Evolutionary conservation across 2,329 filamentous ascomycete genomes (phyloP), one percentile per base, ranked within the genome.

Genomic region (Microdochium bolleyi): DNA sequence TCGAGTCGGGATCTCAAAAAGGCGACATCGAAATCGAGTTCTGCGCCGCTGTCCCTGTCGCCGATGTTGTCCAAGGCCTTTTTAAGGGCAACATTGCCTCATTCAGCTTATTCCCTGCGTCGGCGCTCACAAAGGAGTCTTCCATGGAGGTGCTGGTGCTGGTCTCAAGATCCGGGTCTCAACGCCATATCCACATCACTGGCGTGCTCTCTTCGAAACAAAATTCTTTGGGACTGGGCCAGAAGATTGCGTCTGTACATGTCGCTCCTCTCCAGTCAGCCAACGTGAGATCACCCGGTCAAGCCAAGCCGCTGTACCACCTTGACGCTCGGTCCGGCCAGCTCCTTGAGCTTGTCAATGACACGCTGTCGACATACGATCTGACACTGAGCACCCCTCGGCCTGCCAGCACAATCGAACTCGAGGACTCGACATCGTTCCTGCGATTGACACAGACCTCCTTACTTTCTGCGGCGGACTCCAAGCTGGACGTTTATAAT

Each of bases 371-470:
- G 24, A 79, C 83, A 2, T 88, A 84, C 64, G 82, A 88, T 56
- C 69, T 91, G 32, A 80, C 78, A 16, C 75, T 77, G 14, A 80
- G 80, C 16, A 71, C 86, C 7, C 85, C 86, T 0, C 83, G 78
- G 58, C 66, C 84, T 24, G 75, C 77, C 52, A 82, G 83, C 14
- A 73, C 69, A 14, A 70, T 85, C 24, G 68, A 74, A 5, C 70
- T 79, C 41, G 68, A 76, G 4, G 75, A 71, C 1, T 73, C 83
- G 2, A 73, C 74, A 21, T 86, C 85, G 2, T 88, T 89, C 60
- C 63, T 86, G 7, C 78, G 84, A 7, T 70, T 91, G 0, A 88
- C 85, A 8, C 80, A 79, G 53, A 82, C 85, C 8, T 82, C 86
- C 3, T 67, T 89, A 1, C 73, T 92, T 48, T 77, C 82, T 1